Conservation (phyloP, 768 basidiomycete species). For the Podaxis sp. region DNA sequence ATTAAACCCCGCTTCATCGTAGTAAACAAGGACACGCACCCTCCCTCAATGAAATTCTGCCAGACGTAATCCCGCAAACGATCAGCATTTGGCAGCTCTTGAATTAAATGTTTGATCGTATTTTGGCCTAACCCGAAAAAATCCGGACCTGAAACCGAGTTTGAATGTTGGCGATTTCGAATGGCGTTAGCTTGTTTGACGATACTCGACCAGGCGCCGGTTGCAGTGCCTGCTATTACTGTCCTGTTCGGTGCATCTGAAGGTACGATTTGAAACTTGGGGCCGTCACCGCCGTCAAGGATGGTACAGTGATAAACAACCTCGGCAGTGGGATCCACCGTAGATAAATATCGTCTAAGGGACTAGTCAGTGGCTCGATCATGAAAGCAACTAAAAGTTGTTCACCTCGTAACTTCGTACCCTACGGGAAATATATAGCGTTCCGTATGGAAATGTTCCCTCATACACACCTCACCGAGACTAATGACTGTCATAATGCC, state of each 20-base stretch:
- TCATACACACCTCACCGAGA: conserved; percentile 75
- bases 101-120: conserved; percentile 88
- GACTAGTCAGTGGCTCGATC: conserved; percentile 12
- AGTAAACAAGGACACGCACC: conserved; percentile 49
- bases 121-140: conserved; percentile 88
- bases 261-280: conserved; percentile 83
- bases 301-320: conserved; percentile 84
- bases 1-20: neutral
- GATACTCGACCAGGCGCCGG: conserved; percentile 83
- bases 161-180: conserved; percentile 79
- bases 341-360: conserved; percentile 74
- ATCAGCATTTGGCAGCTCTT: conserved; percentile 75
- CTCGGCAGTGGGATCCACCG: conserved; percentile 61
- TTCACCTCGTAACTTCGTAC: conserved; percentile 78
- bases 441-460: conserved; percentile 86
- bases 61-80: conserved; percentile 78
- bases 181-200: conserved; percentile 82
- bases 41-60: conserved; percentile 85
- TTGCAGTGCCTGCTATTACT: conserved; percentile 83
- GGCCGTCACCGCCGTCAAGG: conserved; percentile 80
- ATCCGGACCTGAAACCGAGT: conserved; percentile 86
- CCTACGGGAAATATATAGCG: conserved; percentile 88
- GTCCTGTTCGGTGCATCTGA: conserved; percentile 69
- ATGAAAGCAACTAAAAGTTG: conserved; percentile 7
- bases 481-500: conserved; percentile 84